A percentile compares a stretch with the other conserved stretches of the same genome.
Conservation (phyloP, 2,329 filamentous ascomycete species). For the Pseudopithomyces maydicus region DNA sequence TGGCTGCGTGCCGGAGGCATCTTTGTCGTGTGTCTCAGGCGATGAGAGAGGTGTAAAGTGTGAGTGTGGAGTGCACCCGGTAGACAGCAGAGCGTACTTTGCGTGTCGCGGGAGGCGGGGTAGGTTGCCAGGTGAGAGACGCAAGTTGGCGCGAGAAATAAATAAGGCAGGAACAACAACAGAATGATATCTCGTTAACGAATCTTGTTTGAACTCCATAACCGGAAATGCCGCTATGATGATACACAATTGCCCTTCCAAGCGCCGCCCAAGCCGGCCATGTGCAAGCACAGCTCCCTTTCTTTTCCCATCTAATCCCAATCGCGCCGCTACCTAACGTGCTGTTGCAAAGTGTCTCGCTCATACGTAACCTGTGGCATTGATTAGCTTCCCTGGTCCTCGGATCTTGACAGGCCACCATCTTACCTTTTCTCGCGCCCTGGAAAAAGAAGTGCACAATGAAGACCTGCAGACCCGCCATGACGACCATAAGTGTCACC, state of each 20-base stretch:
- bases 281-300: not conserved
- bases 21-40: not conserved
- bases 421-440: constrained; percentile 68
- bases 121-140: not conserved
- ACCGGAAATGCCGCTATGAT: constrained; percentile 8
- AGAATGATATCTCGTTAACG: constrained; percentile 5
- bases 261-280: constrained; percentile 1
- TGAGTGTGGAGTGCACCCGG: not conserved
- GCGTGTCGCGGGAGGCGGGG: not conserved
- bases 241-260: constrained; percentile 8
- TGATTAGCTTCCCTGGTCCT: not conserved
- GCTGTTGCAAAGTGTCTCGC: not conserved
- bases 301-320: not conserved
- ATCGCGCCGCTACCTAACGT: not conserved
- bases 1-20: not conserved
- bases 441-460: constrained; percentile 99
- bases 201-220: constrained; percentile 4
- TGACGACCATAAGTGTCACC: constrained; percentile 85
- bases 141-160: not conserved
- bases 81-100: not conserved
- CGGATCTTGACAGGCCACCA: not conserved
- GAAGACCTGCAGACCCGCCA: constrained; percentile 96
- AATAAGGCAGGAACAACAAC: not conserved
- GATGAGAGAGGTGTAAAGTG: not conserved
- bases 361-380: constrained; percentile 7